Base-by-base conservation (phyloP, 495 filamentous ascomycete species). In the Aspergillus cavernicola region DNA sequence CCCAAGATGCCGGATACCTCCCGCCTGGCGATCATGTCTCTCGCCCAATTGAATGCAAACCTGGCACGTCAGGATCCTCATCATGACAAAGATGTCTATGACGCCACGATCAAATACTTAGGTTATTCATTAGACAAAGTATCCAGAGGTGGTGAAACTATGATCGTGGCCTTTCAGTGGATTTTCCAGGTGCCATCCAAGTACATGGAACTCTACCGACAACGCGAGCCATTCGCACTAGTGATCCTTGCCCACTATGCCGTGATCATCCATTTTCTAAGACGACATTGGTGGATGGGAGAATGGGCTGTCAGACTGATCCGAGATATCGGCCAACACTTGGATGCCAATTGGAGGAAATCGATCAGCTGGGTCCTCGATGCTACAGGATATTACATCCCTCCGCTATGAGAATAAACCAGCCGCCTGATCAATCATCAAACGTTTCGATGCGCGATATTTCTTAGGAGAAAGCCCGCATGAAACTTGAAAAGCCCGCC, bases 201-300 rank as follows among this genome's bases (percentile, higher is more conserved):
- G 10, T 86, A 82, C 58, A 57, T 81, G 12, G 70, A 75, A 0
- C 65, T 82, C 19, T 73, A 82, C 4, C 68, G 69, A 9, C 61
- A 75, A 33, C 70, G 68, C 9, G 66, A 75, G 31, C 80, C 83
- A 0, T 77, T 84, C 35, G 80, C 85, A 4, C 50, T 82, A 31
- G 66, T 78, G 9, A 64, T 81, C 10, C 66, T 82, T 2, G 76
- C 78, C 2, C 75, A 80, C 55, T 82, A 74, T 57, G 70, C 72
- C 6, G 71, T 80, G 13, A 63, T 78, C 11, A 55, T 82, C 37
- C 71, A 80, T 50, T 68, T 72, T 44, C 44, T 80, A 24, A 63
- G 78, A n/a, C 53, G 70, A 8, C 63, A 70, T 37, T 82, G 79
- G 79, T 82, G 72, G 70, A 74, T 80, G 71, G 68, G 66, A 0